Base-by-base conservation (phyloP, 1,284 basidiomycete genomes). In the Trichosporon faecale region DNA sequence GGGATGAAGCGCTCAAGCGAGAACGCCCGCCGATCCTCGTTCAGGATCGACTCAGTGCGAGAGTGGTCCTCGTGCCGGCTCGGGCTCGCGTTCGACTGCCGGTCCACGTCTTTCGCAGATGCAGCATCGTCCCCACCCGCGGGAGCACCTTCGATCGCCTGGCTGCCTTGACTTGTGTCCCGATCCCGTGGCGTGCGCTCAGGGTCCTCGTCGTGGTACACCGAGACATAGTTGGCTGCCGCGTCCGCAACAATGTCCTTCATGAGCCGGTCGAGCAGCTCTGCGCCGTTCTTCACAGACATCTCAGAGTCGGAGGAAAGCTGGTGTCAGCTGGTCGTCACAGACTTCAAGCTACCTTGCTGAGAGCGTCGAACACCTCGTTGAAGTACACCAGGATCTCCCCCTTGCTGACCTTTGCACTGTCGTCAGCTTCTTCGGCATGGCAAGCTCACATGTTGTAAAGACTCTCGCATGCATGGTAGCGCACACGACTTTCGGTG, bases 241-340 rank as follows among this genome's bases (percentile, higher is more conserved):
- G 94, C 93, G 84, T 99, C 97, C 40, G 95, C 92, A 1, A 99
- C 96, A 67, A 98, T 96, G 77, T 99, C 97, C 82, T 99, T 98
- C 78, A 99, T 88, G 18, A 98, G 87, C 29, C 97, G 89, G 83
- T 99, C 97, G 68, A 99, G 88, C n/a, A 99, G 88, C 82, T 99
- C 97, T 1, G 96, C 95, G 8, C 96, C 97, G 79, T 99, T 99
- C 88, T 98, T 98, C 75, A 99, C 97, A 2, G 96, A 96, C 65
- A 94, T 82, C 77, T 99, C 97, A 0, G 94, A 92, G 82, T 99
- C 97, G 49, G 96, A 94, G 6, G 95, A 93, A 68, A 99, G 91
- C 94, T 97, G 77, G 66, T 12, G 27, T 69, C 3, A 67, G 66
- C 61, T 37, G 29, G 21, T 57, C 35, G 11, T 67, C 55, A 44